Conservation (phyloP, 164 flowering plant species). For the Amborella trichopoda region DNA sequence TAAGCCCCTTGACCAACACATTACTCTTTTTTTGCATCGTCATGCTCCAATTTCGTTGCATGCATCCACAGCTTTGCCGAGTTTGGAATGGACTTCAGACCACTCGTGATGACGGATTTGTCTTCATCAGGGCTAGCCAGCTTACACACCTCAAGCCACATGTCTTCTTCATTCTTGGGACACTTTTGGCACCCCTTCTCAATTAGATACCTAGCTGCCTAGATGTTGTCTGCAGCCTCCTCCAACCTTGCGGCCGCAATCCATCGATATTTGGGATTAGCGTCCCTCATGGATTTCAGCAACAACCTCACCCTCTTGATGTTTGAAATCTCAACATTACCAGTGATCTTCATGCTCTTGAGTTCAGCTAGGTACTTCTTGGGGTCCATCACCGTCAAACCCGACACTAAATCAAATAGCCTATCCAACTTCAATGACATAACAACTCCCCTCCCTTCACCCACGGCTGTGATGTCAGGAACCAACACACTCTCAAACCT, state of each 20-base stretch:
- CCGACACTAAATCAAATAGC: conserved; percentile 77
- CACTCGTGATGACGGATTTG: conserved; percentile 80
- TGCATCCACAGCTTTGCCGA: conserved; percentile 93
- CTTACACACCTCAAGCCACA: conserved; percentile 91
- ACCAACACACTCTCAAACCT: conserved; percentile 88
- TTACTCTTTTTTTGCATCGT: conserved; percentile 53
- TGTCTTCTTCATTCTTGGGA: conserved; percentile 84
- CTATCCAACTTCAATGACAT: conserved; percentile 78
- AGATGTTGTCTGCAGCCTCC: conserved; percentile 80
- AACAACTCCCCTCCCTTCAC: conserved; percentile 94
- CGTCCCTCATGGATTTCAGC: conserved; percentile 72
- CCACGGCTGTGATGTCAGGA: conserved; percentile 90
- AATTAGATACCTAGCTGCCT: conserved; percentile 61
- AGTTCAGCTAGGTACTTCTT: conserved; percentile 89
- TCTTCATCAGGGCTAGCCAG: conserved; percentile 69
- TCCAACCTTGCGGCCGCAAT: conserved; percentile 92
- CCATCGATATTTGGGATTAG: conserved; percentile 92
- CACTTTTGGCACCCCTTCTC: conserved; percentile 86
- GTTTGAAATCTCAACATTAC: conserved; percentile 90
- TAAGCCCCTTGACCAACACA: conserved; percentile 83
- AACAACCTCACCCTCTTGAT: conserved; percentile 84
- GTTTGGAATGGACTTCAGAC: conserved; percentile 71
- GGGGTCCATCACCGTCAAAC: conserved; percentile 85
- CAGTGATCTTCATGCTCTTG: conserved; percentile 91
- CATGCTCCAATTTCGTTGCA: conserved; percentile 78